Base-by-base conservation (phyloP, 2,329 filamentous ascomycete species). In the Zymoseptoria pseudotritici region DNA sequence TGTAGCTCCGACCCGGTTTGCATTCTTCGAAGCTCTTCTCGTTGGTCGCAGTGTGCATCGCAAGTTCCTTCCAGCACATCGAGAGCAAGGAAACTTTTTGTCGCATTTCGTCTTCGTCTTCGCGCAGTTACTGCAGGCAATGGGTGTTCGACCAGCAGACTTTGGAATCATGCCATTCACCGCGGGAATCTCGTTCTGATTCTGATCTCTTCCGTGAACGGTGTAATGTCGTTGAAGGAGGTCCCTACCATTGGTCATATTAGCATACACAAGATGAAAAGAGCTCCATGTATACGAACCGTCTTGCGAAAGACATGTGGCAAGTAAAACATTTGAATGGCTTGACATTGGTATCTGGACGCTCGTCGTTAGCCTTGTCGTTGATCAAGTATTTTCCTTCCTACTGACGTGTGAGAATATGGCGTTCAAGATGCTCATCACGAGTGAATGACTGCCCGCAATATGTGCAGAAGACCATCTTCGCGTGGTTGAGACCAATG, bases 101-200 rank as follows among this genome's bases (percentile, higher is more conserved):
- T 81, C 79, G 63, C 79, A 81, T 63, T 81, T 81, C 11, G 79
- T 81, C 72, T 81, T 81, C 3, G 79, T 81, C 69, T 81, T 81
- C 9, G 79, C 79, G 63, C 79, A 81, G 60, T 81, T 81, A 67
- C 76, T 80, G 71, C 79, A 81, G 24, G 79, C 79, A 61, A 81
- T 81, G 10, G 79, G 79, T 42, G 79, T 81, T 61, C 79, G 72
- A 17, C 79, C 79, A 13, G 79, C 79, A 1, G 79, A 79, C 65
- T 80, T 81, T 19, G 78, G 78, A 55, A 81, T 79, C 71, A 80
- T 80, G 29, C 78, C 78, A 68, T 76, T 75, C 58, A 75, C 76
- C 3, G 78, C 76, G 31, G 77, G 76, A 42, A 79, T 73, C 63
- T 80, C 78, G 66, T 79, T 76, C 65, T 79, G 78, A 62, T 80